Evolutionary conservation across 352 stramenopile genomes (phyloP).

Genomic region (Globisporangium radiosum): DNA sequence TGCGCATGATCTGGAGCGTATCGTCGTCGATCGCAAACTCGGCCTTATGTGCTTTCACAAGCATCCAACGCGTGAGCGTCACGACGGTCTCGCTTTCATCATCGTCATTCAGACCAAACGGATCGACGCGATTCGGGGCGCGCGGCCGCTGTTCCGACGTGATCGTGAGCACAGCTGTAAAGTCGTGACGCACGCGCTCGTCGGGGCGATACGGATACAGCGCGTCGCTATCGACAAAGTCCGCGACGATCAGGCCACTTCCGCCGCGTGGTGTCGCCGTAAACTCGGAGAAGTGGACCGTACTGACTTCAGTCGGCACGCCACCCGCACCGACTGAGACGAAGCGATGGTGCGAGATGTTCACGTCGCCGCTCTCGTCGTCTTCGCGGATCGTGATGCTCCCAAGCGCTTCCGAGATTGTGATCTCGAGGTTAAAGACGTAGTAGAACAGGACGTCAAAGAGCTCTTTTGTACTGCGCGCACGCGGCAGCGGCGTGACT

Average conservation of each 20-base stretch:
- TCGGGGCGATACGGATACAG: conserved; percentile 29
- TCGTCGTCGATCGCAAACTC: neutral
- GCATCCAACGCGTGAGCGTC: conserved; percentile 14
- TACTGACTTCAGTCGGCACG: conserved; percentile 28
- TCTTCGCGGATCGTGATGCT: conserved; percentile 48
- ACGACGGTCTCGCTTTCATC: conserved; percentile 18
- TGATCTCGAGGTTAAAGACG: conserved; percentile 40
- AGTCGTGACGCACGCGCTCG: conserved; percentile 27
- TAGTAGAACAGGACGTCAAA: conserved; percentile 34
- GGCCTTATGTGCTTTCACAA: neutral
- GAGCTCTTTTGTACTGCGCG: conserved; percentile 23
- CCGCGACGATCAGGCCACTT: conserved; percentile 22
- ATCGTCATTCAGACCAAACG: no score
- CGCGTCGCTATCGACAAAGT: conserved; percentile 38
- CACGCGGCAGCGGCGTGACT: conserved; percentile 28
- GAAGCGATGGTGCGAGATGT: conserved; percentile 34
- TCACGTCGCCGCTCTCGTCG: conserved; percentile 31
- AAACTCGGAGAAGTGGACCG: conserved; percentile 25
- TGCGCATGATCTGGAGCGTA: neutral
- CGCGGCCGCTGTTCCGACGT: conserved; percentile 4
- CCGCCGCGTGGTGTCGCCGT: conserved; percentile 12
- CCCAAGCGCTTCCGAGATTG: conserved; percentile 34
- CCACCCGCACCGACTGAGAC: conserved; percentile 22
- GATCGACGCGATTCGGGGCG: neutral
- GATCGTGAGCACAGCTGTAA: conserved; percentile 13